These are phyloP conservation scores for Sabuloglossum arenarium DNA, from an alignment of 495 filamentous ascomycete genomes.

Conservation along the genomic window DNA sequence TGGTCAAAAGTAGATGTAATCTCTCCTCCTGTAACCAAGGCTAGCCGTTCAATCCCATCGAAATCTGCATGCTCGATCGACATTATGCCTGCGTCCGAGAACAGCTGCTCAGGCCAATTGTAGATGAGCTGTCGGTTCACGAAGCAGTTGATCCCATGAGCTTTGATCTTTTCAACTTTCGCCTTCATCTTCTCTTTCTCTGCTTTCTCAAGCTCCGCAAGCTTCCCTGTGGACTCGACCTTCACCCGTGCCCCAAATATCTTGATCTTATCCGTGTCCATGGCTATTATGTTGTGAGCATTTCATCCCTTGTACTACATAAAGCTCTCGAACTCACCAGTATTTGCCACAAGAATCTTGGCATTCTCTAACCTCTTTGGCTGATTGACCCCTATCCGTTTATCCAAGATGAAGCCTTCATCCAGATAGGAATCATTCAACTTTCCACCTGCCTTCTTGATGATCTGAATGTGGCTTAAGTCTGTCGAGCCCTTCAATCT, in stretches of 20 bases:
- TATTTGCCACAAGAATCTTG: slow-evolving; percentile 94
- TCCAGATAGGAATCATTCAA: slow-evolving; percentile 92
- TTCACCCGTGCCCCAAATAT: slow-evolving; percentile 95
- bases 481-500: slow-evolving; percentile 82
- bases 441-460: slow-evolving; percentile 98
- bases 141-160: slow-evolving; percentile 98
- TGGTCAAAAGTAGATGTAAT: slow-evolving; percentile 97
- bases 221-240: slow-evolving; percentile 83
- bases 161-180: slow-evolving; percentile 97
- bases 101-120: slow-evolving; percentile 99
- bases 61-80: slow-evolving; percentile 99
- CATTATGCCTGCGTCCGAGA: slow-evolving; percentile 91
- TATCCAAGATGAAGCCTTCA: slow-evolving; percentile 95
- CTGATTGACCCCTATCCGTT: slow-evolving; percentile 97
- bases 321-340: slow-evolving; percentile 14
- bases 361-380: slow-evolving; percentile 93
- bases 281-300: slow-evolving; percentile 27
- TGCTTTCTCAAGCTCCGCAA: slow-evolving; percentile 91
- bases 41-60: slow-evolving; percentile 87
- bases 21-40: slow-evolving; percentile 88
- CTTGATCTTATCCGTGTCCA: slow-evolving; percentile 99
- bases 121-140: slow-evolving; percentile 98
- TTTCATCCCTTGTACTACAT: not conserved
- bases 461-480: slow-evolving; percentile 94
- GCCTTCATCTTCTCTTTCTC: slow-evolving; percentile 98